Evolutionary conservation across 176 grass and related monocot species (phyloP).

Genomic region (Rhynchospora breviuscula): DNA sequence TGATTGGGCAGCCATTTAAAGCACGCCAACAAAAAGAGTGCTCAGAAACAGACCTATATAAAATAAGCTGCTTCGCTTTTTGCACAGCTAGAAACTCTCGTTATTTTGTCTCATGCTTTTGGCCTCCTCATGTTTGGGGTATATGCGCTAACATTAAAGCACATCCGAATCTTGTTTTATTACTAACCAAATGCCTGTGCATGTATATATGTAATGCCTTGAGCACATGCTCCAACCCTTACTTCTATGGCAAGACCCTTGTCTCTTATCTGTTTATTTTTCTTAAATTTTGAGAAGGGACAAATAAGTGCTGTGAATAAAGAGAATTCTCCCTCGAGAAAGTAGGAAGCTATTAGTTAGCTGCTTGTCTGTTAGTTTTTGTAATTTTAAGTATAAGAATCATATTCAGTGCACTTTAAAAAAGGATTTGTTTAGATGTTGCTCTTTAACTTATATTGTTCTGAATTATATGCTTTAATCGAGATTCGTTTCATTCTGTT

Average conservation of each 20-base stretch:
- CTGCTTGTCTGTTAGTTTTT: slow-evolving; percentile 37
- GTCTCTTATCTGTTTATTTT: slow-evolving; percentile 21
- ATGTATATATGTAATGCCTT: slow-evolving; percentile 10
- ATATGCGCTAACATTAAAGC: slow-evolving; percentile 25
- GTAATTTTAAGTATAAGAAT: slow-evolving; percentile 34
- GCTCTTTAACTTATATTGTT: slow-evolving; percentile 29
- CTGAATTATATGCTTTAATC: slow-evolving; percentile 30
- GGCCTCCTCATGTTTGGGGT: slow-evolving; percentile 27
- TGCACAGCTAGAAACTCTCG: slow-evolving; percentile 32
- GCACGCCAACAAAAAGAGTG: not conserved
- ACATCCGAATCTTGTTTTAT: slow-evolving; percentile 19
- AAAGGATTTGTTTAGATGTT: slow-evolving; percentile 21
- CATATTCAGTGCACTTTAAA: slow-evolving; percentile 28
- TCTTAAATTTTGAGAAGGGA: slow-evolving; percentile 1
- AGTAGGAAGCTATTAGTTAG: slow-evolving; percentile 35
- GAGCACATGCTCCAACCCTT: slow-evolving; percentile 35
- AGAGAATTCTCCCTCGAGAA: slow-evolving; percentile 30
- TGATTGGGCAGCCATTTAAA: slow-evolving; percentile 32
- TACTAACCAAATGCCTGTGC: slow-evolving; percentile 16
- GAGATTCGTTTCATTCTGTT: slow-evolving; percentile 15
- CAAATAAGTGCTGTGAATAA: slow-evolving; percentile 20
- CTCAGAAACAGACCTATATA: slow-evolving; percentile 20
- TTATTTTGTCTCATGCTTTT: slow-evolving; percentile 31
- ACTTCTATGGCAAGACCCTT: slow-evolving; percentile 20
- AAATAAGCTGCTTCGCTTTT: slow-evolving; percentile 8